Base-by-base conservation (phyloP, 495 filamentous ascomycete genomes). In the Penicillium coffeae region DNA sequence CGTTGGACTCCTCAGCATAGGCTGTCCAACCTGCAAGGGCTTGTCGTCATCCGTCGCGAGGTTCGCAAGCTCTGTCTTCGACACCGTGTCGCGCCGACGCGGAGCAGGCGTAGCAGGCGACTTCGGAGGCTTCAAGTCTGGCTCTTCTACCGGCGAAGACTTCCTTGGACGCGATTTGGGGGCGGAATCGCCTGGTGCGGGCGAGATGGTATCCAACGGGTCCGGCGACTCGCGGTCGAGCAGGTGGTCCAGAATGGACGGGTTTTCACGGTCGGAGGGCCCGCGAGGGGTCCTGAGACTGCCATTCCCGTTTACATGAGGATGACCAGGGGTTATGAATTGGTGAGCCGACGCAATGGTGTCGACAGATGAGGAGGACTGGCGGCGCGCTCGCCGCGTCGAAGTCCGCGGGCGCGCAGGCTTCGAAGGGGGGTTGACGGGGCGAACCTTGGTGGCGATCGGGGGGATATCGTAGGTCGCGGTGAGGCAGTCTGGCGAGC, bases 121-220 rank as follows among this genome's bases (percentile, higher is more conserved):
- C 22, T 27, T 30, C 2, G 20, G 6, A 12, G 43, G 34, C 15
- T 48, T 51, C 2, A n/a, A 20, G 20, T 55, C 48, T 0, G 47
- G 21, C 21, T 51, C 47, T 18, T 42, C 21, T 40, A 51, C 40
- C 2, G 38, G 25, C 9, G 48, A 39, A 13, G 47, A 45, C 1
- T 54, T 39, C 8, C 42, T 30, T 4, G 51, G 38, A 37, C 54
- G 54, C 30, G 47, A 41, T 46, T 54, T 57, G 7, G 19, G 20
- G 12, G 48, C 20, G 19, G 41, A 35, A 6, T 37, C 51, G 19
- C 42, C 25, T 1, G 59, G 55, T 0, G 53, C 51, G 6, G 64
- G 60, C 1, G 68, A 70, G 21, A 71, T 70, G 1, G 63, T 69
- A 37, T 74, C 67, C 32, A 72, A 57, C 15, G 69, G 71, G 54